phyloP scores from a whole-genome alignment of 129 eudicot species.

The Saussurea involucrata region DNA sequence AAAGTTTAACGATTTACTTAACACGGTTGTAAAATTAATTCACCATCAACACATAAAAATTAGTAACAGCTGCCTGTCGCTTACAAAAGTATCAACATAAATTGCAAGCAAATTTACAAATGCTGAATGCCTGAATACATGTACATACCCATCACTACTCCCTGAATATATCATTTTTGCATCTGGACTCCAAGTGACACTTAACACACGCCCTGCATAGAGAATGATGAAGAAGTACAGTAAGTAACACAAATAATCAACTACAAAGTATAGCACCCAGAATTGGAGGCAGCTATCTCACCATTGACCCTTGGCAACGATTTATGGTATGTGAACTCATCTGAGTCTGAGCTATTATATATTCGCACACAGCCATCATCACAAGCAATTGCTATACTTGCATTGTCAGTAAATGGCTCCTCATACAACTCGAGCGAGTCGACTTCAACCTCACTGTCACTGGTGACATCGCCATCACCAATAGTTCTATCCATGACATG shows the following conservation, averaged over 20 bases:
- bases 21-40: not conserved
- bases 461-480: conserved; percentile 31
- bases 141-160: conserved; percentile 87
- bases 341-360: conserved; percentile 42
- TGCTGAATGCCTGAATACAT: not conserved
- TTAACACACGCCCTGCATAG: conserved; percentile 69
- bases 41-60: not conserved
- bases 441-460: conserved; percentile 55
- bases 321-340: conserved; percentile 40
- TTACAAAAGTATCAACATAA: not conserved
- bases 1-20: not conserved
- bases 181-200: conserved; percentile 90
- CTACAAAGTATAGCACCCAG: not conserved
- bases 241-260: not conserved
- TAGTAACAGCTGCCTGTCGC: not conserved
- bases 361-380: conserved; percentile 85
- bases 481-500: conserved; percentile 18
- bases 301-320: conserved; percentile 83
- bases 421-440: conserved; percentile 40
- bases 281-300: conserved; percentile 45
- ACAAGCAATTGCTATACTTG: conserved; percentile 70
- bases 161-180: conserved; percentile 76
- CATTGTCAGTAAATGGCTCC: conserved; percentile 17
- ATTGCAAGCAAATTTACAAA: not conserved
- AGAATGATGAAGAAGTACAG: not conserved